Base-by-base conservation (phyloP, 495 filamentous ascomycete species). In the Aspergillus diversus region DNA sequence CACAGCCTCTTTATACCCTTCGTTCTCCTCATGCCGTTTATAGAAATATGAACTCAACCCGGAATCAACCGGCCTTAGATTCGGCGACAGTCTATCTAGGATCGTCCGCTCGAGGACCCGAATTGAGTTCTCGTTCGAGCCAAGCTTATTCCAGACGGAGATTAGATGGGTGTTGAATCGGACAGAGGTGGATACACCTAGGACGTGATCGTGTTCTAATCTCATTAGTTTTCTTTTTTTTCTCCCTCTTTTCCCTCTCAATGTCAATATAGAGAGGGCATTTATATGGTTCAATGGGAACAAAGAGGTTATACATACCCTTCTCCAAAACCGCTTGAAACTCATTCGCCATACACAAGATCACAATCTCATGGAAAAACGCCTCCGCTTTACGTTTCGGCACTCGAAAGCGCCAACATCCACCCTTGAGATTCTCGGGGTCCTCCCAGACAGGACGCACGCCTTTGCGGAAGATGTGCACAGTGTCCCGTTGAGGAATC, bases 381-480 rank as follows among this genome's bases (percentile, higher is more conserved):
- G 91, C 87, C 33, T 85, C 81, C 1, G 88, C 90, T 59, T 77
- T 79, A 49, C 76, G 79, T 77, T 95, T 95, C 21, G 88, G 88
- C 48, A 97, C 88, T 17, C 91, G 85, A 74, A 97, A 96, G 0
- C 89, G 92, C 90, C 92, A 96, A 65, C 87, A 87, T 32, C 93
- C 93, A 17, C 92, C 93, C 32, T 84, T 80, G 50, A 87, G 76
- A 74, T 97, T 97, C 51, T 93, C 84, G 39, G 89, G 84, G 71
- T 97, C 93, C 75, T 97, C 93, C 92, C 93, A 97, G 54, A 96
- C 82, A 16, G 93, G 93, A 69, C 87, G 85, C 63, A 95, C 91
- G 34, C 90, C 90, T 58, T 87, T 82, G 71, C 96, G 93, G 83
- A 97, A 97, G 61, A 97, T 83, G 71, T 96, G 94, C 50, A 96